phyloP scores from a whole-genome alignment of 2,329 filamentous ascomycete species.

The Colletotrichum sp. region DNA sequence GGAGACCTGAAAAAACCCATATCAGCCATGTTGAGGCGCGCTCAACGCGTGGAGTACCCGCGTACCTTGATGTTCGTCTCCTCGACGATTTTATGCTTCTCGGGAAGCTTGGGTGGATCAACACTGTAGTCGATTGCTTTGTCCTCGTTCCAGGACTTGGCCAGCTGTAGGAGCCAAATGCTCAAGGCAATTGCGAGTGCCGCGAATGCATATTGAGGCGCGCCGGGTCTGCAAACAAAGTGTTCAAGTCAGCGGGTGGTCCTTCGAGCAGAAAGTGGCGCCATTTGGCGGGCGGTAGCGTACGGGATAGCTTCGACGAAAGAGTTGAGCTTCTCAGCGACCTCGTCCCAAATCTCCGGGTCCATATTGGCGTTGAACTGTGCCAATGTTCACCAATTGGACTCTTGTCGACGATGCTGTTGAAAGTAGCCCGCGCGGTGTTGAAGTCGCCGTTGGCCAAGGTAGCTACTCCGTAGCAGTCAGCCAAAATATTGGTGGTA shows the following conservation, averaged over 20 bases:
- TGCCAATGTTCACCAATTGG: not conserved
- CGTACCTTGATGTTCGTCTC: slow-evolving; percentile 64
- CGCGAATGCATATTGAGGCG: slow-evolving; percentile 32
- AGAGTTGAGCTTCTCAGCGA: not conserved
- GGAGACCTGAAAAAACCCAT: slow-evolving; percentile 44
- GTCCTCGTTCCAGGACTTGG: slow-evolving; percentile 35
- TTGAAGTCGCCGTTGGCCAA: not conserved
- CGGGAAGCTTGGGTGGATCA: slow-evolving; percentile 64
- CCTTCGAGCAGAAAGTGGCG: not conserved
- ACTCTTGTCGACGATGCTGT: not conserved
- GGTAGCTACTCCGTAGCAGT: not conserved
- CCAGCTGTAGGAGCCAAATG: slow-evolving; percentile 32
- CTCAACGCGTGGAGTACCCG: not conserved
- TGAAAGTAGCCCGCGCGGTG: not conserved
- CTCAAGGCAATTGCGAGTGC: slow-evolving; percentile 34
- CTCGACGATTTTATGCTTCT: slow-evolving; percentile 62
- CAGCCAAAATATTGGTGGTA: not conserved
- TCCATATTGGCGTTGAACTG: slow-evolving; percentile 4
- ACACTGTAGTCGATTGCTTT: slow-evolving; percentile 64
- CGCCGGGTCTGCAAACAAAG: not conserved
- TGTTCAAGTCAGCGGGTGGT: not conserved
- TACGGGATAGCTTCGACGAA: slow-evolving; percentile 14
- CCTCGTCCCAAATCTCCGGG: slow-evolving; percentile 2
- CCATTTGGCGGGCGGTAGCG: not conserved
- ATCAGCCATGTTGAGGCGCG: not conserved